Conservation (phyloP, 495 filamentous ascomycete genomes). For the Zalerion maritima region DNA sequence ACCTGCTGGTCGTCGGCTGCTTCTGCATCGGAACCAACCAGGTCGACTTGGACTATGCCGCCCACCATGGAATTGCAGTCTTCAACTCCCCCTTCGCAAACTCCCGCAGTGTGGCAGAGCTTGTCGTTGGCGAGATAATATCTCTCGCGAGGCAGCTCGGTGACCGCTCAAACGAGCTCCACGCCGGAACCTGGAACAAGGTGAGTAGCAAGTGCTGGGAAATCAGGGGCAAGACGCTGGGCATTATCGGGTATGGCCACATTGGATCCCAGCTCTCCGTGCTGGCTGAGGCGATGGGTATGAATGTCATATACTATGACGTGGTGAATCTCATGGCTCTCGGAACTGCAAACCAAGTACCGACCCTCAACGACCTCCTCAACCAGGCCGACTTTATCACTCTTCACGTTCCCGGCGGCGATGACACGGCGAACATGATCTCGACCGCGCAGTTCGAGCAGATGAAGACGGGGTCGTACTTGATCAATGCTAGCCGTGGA, state of each 20-base stretch:
- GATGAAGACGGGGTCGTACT: constrained; percentile 86
- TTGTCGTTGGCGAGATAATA: constrained; percentile 91
- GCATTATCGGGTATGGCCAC: constrained; percentile 94
- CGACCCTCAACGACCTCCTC: constrained; percentile 63
- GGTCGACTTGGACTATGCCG: constrained; percentile 85
- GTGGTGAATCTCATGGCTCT: constrained; percentile 84
- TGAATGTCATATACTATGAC: constrained; percentile 94
- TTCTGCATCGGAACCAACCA: constrained; percentile 99
- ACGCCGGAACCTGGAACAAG: constrained; percentile 94
- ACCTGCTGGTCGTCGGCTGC: constrained; percentile 89
- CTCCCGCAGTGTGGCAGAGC: constrained; percentile 89
- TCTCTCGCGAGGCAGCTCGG: constrained; percentile 78
- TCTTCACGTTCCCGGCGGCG: constrained; percentile 82
- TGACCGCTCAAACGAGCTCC: constrained; percentile 90
- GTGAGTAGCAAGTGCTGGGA: constrained; percentile 95
- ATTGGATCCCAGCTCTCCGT: constrained; percentile 96
- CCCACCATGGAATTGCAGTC: constrained; percentile 82
- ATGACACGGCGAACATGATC: constrained; percentile 88
- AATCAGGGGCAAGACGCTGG: constrained; percentile 91
- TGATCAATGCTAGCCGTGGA: constrained; percentile 93
- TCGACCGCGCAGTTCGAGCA: constrained; percentile 55
- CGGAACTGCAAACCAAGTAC: constrained; percentile 72
- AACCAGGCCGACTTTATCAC: constrained; percentile 75
- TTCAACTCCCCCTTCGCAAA: constrained; percentile 99
- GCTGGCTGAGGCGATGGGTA: constrained; percentile 91